Base-by-base conservation (phyloP, 2,329 filamentous ascomycete genomes). In the Cadophora sp. region DNA sequence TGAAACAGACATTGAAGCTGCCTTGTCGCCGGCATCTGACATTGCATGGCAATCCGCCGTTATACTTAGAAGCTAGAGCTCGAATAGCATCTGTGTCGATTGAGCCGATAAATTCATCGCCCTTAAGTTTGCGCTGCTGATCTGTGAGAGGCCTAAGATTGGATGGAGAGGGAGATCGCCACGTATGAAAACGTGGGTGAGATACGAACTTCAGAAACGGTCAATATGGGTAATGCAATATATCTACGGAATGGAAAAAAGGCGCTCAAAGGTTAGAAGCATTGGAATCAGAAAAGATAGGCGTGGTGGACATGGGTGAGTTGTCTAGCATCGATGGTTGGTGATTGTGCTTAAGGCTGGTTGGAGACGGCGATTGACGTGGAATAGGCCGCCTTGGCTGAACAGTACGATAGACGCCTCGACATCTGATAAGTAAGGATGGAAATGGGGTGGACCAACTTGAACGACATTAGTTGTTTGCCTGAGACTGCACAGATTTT, bases 1-100 rank as follows among this genome's bases (percentile, higher is more conserved):
- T 8, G 50, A 53, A 53, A 53, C 50, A 53, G 50, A 53, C 50
- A 53, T 53, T 53, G 36, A 53, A 53, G 50, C 50, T 53, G 50
- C 50, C 50, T 53, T 53, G 24, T 14, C 24, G 50, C 50, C 27
- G 50, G 18, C 14, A 53, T 53, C 50, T 53, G 50, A 53, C 36
- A 18, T 24, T 53, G 16, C 27, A 53, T 53, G 27, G 50, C 27
- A 53, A 36, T 0, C 50, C 27, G 14, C 50, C 50, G 50, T 53
- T 53, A 27, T 53, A 53, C 14, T 18, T 53, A 27, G 50, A 53
- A 53, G 50, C 50, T 53, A 53, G 16, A n/a, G 50, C 50, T 36
- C 24, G 27, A 33, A 53, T 53, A 16, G 50, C 27, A 36, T 53
- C 27, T n/a, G 50, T 53, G 50, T 53, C 50, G 6, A 53, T 53